Percentiles rank a stretch among this genome's conserved stretches.
Conservation (phyloP, 1,284 basidiomycete genomes). For the Pseudozyma tsukubaensis region DNA sequence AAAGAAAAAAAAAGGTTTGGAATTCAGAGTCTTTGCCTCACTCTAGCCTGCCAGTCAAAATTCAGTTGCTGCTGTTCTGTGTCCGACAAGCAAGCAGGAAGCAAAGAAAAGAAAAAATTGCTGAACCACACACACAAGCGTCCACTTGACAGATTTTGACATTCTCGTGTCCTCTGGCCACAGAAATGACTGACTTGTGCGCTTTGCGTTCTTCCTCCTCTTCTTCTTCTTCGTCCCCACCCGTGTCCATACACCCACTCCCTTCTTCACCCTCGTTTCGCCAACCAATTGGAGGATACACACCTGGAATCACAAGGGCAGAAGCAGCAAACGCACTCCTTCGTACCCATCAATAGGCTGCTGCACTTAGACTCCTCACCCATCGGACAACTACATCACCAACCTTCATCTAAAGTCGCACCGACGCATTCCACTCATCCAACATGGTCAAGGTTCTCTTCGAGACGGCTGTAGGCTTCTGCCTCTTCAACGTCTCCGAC, state of each 20-base stretch:
- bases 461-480: slow-evolving; percentile 78
- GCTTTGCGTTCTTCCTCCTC: too few relatives aligned
- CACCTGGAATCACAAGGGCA: too few relatives aligned
- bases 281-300: slow-evolving; percentile 4
- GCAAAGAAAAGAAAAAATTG: slow-evolving; percentile 23
- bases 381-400: neutral
- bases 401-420: neutral
- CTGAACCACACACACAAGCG: too few relatives aligned
- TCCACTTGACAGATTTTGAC: neutral
- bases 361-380: too few relatives aligned
- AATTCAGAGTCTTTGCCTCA: slow-evolving; percentile 2
- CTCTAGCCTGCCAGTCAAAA: neutral
- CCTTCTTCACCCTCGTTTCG: slow-evolving; percentile 2
- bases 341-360: neutral
- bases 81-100: neutral
- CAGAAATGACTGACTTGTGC: too few relatives aligned
- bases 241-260: neutral
- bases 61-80: slow-evolving; percentile 1
- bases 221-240: slow-evolving; percentile 3
- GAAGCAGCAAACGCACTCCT: slow-evolving; percentile 3
- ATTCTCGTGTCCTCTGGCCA: slow-evolving; percentile 1
- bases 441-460: slow-evolving; percentile 68
- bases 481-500: slow-evolving; percentile 95
- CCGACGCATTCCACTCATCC: slow-evolving; percentile 7
- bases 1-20: slow-evolving; percentile 14